Evolutionary conservation across 192 early-diverging fungal genomes (phyloP), one percentile per base, ranked within the genome.

Genomic region (Dimargaris cristalligena): DNA sequence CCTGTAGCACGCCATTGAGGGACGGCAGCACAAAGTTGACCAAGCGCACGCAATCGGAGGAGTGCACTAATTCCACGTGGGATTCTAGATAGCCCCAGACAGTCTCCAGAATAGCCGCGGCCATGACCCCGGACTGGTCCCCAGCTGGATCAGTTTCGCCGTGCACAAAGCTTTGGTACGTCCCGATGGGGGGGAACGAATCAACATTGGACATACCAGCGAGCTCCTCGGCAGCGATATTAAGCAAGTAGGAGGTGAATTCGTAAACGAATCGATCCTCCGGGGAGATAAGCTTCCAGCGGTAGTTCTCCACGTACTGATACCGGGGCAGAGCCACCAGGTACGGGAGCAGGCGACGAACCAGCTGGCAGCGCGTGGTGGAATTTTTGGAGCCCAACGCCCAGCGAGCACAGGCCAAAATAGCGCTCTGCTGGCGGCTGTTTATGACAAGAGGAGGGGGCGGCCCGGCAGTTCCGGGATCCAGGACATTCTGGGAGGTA

Each of bases 21-120:
- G 79, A 72, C 38, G 81, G 81, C 22, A 83, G 60, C 28, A 79
- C 64, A 52, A 79, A 78, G n/a, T 68, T 72, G 45, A 76, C 68
- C 33, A 44, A 16, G 16, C 45, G 58, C 38, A 44, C 26, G 6
- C 13, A 9, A n/a, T n/a, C 18, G 23, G 34, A 34, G 13, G 25
- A 34, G 41, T 26, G 20, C 2, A 59, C 16, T 29, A 56, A 16
- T 1, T 34, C 16, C 16, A 56, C 34, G 29, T 56, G 54, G 32
- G 54, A 3, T 9, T 20, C 54, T 10, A 56, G 18, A 23, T 56
- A 56, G 32, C 20, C 31, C 54, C 54, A 56, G 16, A 56, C 30
- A 23, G 23, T 16, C 2, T 56, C 31, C 2, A 34, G 31, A 9
- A 56, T 4, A 28, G 54, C 23, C 9, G 26, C 16, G 34, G 54